These are phyloP conservation scores for Pythium aquatile DNA, from an alignment of 352 stramenopile species.

Conservation along the genomic window DNA sequence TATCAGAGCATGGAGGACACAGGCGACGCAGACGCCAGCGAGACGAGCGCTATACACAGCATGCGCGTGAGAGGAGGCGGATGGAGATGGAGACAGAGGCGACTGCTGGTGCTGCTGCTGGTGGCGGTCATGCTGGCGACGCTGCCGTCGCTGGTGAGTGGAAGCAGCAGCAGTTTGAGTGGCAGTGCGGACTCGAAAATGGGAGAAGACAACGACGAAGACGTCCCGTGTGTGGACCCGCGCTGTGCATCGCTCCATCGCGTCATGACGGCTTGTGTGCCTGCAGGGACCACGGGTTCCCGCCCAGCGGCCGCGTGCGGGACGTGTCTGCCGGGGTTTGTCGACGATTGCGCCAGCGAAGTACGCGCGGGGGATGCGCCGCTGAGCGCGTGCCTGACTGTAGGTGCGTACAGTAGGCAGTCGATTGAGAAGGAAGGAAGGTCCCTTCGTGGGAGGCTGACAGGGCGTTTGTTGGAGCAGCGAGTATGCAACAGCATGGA, in stretches of 20 bases:
- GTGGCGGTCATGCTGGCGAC: not conserved
- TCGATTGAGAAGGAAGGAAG: not conserved
- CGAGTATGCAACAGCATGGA: not conserved
- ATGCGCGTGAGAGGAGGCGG: not conserved
- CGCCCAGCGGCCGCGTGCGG: slow-evolving; percentile 6
- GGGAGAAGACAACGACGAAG: not conserved
- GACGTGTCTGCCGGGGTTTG: slow-evolving; percentile 16
- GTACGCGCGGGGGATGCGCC: not conserved
- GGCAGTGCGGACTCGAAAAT: not conserved
- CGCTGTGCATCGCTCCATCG: slow-evolving; percentile 12
- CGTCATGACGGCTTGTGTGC: not conserved
- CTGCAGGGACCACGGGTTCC: not conserved
- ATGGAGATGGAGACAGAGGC: not conserved
- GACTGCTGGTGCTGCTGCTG: not conserved
- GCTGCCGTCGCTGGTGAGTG: not conserved
- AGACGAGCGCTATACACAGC: not conserved
- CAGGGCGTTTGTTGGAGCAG: not conserved
- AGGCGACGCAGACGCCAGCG: not conserved
- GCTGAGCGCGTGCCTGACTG: not conserved
- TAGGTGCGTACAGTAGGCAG: not conserved
- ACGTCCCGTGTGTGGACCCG: not conserved
- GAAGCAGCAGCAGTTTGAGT: not conserved
- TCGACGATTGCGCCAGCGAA: slow-evolving; percentile 6
- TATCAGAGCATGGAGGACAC: not conserved
- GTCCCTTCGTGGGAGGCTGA: not conserved